Evolutionary conservation across 768 basidiomycete species (phyloP), one percentile per base, ranked within the genome.

Genomic region (Xerocomellus chrysenteron): DNA sequence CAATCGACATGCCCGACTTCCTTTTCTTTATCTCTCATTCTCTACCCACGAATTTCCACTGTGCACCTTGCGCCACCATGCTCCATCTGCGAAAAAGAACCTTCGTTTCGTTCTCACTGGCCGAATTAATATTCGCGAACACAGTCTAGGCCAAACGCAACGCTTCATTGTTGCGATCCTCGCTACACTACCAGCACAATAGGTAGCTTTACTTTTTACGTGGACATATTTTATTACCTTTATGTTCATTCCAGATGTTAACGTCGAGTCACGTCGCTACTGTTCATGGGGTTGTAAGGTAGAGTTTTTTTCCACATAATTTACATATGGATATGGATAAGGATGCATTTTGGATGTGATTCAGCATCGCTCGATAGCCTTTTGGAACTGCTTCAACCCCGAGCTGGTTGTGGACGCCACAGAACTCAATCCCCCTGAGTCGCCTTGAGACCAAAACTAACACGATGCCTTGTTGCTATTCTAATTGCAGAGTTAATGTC

Each of bases 211-310:
- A 16, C 43, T 55, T 53, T 61, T 59, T 68, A 62, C 60, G 59
- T 59, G 63, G 54, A 51, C 36, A 54, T 72, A 61, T 60, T 66
- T 70, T 72, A 73, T 71, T 58, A 52, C 64, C 54, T 44, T 59
- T 56, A 62, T 69, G 67, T 56, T 57, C 60, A 35, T 56, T 45
- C 39, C 50, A 57, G 59, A 68, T 53, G 46, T 54, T 54, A 50
- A 58, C 47, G 32, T 55, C 52, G 54, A 47, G 47, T 52, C 59
- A 57, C 49, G 47, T 62, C 50, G 26, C 47, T 58, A 50, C 51
- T 59, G 54, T 60, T 62, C 49, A 60, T 63, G 40, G 46, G 32
- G 35, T 56, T 52, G 53, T 64, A 55, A 59, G 45, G 47, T 56
- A 61, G 50, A 39, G 16, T 40, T 52, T 42, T 52, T 30, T 54